Evolutionary conservation across 441 rosid species (phyloP), one percentile per base, ranked within the genome.

Genomic region (Erysimum pusillum): DNA sequence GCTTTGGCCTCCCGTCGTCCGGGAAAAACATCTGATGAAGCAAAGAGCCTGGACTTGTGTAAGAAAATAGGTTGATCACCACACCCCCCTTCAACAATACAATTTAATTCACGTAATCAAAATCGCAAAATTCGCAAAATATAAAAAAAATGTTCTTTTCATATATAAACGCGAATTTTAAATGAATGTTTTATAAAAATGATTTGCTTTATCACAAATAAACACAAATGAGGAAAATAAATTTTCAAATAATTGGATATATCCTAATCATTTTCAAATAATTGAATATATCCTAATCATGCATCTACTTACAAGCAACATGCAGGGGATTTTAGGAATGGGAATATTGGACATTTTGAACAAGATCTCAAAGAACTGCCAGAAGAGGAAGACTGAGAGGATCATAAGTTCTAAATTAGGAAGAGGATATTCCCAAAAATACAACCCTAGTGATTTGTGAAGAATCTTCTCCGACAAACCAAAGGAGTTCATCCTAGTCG

Each of bases 281-380:
- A 35, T 35, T 6, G 9, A 2, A 35, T 35, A 28, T 28, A 28
- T 28, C 28, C 28, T 25, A 25, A 25, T 25, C 2, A 25, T 25
- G 2, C 7, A n/a, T 35, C 9, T 46, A 46, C 20, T 45, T n/a
- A 45, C 51, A 14, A 79, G 14, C 49, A 82, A 67, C 42, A 75
- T 78, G 13, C 81, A 63, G 20, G 74, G 34, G 13, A 79, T 34
- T 13, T 54, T 2, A 51, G 63, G 54, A 56, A 74, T 14, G 15
- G 12, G 17, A 63, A 63, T 5, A 14, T 70, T 65, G 7, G 68
- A 6, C 25, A 17, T 34, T 70, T 64, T 63, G 68, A 79, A 54
- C 14, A 65, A 6, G 58, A 28, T 18, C 52, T 64, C 10, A 18
- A 79, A 18, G 36, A 57, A 67, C 32, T 67, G 69, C 69, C 66